These are phyloP conservation scores for Sodiomyces alkalinus DNA, from an alignment of 2,329 filamentous ascomycete species.

Conservation along the genomic window DNA sequence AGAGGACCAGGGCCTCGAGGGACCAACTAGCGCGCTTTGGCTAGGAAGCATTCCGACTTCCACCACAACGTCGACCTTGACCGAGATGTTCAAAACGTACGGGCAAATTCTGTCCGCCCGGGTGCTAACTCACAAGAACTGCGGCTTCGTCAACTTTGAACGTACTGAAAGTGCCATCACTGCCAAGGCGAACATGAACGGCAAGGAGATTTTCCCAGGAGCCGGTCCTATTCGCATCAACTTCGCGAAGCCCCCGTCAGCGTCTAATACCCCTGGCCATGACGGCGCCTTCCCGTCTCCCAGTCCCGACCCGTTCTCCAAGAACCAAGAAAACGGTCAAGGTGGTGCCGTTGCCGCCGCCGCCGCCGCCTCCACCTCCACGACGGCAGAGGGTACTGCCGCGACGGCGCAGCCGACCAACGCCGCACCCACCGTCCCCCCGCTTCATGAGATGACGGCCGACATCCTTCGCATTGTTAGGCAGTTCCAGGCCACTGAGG, in stretches of 20 bases:
- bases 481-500: conserved; percentile 73
- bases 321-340: conserved; percentile 31
- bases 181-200: conserved; percentile 77
- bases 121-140: conserved; percentile 96
- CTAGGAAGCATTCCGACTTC: conserved; percentile 95
- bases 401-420: conserved; percentile 18
- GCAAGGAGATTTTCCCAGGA: conserved; percentile 96
- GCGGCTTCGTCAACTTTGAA: conserved; percentile 97
- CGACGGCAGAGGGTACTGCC: conserved; percentile 14
- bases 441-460: conserved; percentile 60
- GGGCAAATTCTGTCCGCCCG: conserved; percentile 82
- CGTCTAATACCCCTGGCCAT: conserved; percentile 75
- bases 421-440: conserved; percentile 49
- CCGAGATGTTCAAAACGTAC: conserved; percentile 89
- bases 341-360: conserved; percentile 19
- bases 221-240: conserved; percentile 91
- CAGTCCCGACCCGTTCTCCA: conserved; percentile 71
- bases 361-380: conserved; percentile 24
- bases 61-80: conserved; percentile 86
- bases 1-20: conserved; percentile 71
- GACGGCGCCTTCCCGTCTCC: conserved; percentile 81
- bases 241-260: conserved; percentile 89
- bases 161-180: conserved; percentile 78
- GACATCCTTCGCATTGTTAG: conserved; percentile 78
- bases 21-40: conserved; percentile 87